A percentile compares a stretch with the other conserved stretches of the same genome.
Conservation (phyloP, 257 asterid genomes). For the Przewalskia tangutica region DNA sequence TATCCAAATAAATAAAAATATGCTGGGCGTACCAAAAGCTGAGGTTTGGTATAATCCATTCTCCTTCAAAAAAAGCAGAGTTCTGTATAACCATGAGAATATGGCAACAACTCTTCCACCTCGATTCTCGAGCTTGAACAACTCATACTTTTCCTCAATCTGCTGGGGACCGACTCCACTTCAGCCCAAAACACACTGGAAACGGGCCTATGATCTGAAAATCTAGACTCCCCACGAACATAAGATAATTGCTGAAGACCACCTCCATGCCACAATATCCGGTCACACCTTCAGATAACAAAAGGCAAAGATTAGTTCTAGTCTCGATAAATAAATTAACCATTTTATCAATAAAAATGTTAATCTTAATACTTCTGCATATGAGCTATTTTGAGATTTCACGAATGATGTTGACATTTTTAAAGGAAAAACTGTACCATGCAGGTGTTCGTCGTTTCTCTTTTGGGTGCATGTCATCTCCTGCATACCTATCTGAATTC, state of each 20-base stretch:
- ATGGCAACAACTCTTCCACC: constrained; percentile 86
- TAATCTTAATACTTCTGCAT: neutral
- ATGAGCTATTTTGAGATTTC: neutral
- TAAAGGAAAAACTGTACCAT: constrained; percentile 40
- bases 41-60: neutral
- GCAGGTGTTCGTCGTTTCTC: constrained; percentile 98
- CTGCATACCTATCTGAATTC: constrained; percentile 93
- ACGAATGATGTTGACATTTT: neutral
- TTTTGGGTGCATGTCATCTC: constrained; percentile 89
- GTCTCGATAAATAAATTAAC: neutral
- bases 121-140: constrained; percentile 80
- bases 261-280: constrained; percentile 80
- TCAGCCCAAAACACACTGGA: constrained; percentile 94
- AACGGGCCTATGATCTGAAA: constrained; percentile 96
- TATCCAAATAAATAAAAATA: neutral
- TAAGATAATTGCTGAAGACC: constrained; percentile 92
- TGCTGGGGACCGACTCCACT: constrained; percentile 79
- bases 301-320: constrained; percentile 19
- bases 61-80: constrained; percentile 71
- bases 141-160: constrained; percentile 85
- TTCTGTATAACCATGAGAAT: constrained; percentile 87
- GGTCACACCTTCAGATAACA: constrained; percentile 67
- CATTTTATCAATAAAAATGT: neutral
- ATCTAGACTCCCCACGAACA: constrained; percentile 77
- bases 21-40: constrained; percentile 15